A percentile compares a stretch with the other conserved stretches of the same genome.
These are phyloP conservation scores for Fusarium mangiferae DNA, from an alignment of 2,329 filamentous ascomycete species.

Conservation along the genomic window DNA sequence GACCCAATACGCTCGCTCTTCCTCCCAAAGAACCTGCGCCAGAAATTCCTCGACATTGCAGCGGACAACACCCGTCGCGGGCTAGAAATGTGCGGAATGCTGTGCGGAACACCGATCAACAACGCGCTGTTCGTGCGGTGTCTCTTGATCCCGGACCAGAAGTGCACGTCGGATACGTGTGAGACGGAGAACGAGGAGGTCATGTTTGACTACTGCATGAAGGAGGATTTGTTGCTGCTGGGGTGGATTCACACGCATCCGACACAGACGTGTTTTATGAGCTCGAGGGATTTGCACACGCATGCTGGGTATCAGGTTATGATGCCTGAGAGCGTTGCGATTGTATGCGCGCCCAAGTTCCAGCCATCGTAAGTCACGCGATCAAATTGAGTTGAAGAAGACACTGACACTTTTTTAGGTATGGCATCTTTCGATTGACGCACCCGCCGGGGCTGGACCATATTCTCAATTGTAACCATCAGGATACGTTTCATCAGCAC, in stretches of 20 bases:
- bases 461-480: conserved; percentile 81
- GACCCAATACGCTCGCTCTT: conserved; percentile 88
- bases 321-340: conserved; percentile 95
- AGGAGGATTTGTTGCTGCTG: conserved; percentile 83
- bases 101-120: conserved; percentile 89
- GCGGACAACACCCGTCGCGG: conserved; percentile 80
- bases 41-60: conserved; percentile 79
- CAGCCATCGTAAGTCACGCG: conserved; percentile 70
- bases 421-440: conserved; percentile 92
- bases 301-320: conserved; percentile 95
- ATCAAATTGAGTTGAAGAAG: neutral
- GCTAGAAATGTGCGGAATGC: conserved; percentile 93
- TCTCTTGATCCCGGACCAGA: conserved; percentile 91
- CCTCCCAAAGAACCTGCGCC: conserved; percentile 79
- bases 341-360: conserved; percentile 91
- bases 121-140: conserved; percentile 93
- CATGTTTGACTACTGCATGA: conserved; percentile 89
- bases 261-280: conserved; percentile 97
- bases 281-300: conserved; percentile 90
- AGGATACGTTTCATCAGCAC: conserved; percentile 85
- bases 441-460: conserved; percentile 89
- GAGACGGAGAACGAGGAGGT: conserved; percentile 89
- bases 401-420: conserved; percentile 60
- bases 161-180: conserved; percentile 90
- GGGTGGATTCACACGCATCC: conserved; percentile 99